Evolutionary conservation across 2,329 filamentous ascomycete species (phyloP), one percentile per base, ranked within the genome.

Genomic region (Aspergillus thermomutatus): DNA sequence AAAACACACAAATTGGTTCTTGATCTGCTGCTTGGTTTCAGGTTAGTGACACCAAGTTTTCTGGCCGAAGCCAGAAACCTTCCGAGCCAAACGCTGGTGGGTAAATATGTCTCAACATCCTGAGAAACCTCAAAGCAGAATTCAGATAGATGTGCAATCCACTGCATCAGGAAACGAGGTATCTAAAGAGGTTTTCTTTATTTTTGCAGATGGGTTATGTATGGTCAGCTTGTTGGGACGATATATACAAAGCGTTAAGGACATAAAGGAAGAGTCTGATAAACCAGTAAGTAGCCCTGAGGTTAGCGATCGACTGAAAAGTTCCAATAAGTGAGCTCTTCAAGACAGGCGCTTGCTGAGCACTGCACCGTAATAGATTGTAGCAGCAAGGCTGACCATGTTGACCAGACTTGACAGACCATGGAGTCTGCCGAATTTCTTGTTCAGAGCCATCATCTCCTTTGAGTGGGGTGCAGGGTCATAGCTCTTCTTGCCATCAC

Each of bases 401-500:
- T 97, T 97, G 21, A 95, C 72, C 59, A 95, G 73, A 27, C 89
- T 89, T 7, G 91, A 96, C 49, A 90, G 77, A 5, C 92, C 91
- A 74, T 99, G 94, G 56, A 96, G 75, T 60, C 83, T 83, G 17
- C 84, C 85, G 73, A 97, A 97, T 61, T 80, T 81, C 76, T 86
- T 89, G 79, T 93, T 96, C 66, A 96, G 74, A 8, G 80, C 81
- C 64, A 85, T 75, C 92, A 97, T 97, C 77, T 93, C 90, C 64
- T 87, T 81, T 4, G 89, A 94, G 68, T 96, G 90, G 41, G 91
- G 90, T 1, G 87, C 83, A 52, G 84, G 78, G 62, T 96, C 91
- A 68, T 89, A 90, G 74, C 87, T 90, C 71, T 89, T 90, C 82
- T 96, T 97, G 54, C 91, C 91, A 71, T 97, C 93, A 66, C 88